These are phyloP conservation scores for Serendipita sp. DNA, from an alignment of 768 basidiomycete species.

Conservation along the genomic window DNA sequence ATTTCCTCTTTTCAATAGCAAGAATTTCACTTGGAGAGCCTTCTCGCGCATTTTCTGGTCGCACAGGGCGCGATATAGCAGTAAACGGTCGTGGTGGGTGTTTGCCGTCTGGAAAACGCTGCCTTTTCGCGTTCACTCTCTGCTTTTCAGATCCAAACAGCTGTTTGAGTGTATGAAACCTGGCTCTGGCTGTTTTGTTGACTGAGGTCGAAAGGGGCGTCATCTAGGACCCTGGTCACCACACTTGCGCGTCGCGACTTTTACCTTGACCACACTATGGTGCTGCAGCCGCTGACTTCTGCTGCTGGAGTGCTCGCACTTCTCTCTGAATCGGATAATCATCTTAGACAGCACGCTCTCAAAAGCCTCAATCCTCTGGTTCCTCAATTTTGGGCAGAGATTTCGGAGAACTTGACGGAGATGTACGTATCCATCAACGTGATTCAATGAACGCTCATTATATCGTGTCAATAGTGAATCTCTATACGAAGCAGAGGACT, in stretches of 20 bases:
- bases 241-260: background rate
- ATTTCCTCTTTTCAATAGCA: background rate
- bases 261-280: constrained; percentile 31
- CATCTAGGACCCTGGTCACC: background rate
- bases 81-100: too few species aligned
- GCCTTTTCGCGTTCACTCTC: too few species aligned
- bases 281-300: constrained; percentile 58
- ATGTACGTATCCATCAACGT: constrained; percentile 42
- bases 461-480: constrained; percentile 48
- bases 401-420: constrained; percentile 79
- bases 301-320: constrained; percentile 85
- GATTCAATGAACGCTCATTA: constrained; percentile 8
- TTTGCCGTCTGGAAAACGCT: too few species aligned
- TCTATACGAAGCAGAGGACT: constrained; percentile 68
- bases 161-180: too few species aligned
- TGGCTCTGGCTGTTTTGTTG: too few species aligned
- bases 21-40: background rate
- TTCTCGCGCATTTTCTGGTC: background rate
- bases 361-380: constrained; percentile 68
- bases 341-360: constrained; percentile 86
- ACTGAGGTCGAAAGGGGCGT: background rate
- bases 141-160: too few species aligned
- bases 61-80: too few species aligned
- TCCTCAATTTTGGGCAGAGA: constrained; percentile 96
- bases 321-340: constrained; percentile 68